Base-by-base conservation (phyloP, 2,329 filamentous ascomycete species). In the Apiospora phragmitis region DNA sequence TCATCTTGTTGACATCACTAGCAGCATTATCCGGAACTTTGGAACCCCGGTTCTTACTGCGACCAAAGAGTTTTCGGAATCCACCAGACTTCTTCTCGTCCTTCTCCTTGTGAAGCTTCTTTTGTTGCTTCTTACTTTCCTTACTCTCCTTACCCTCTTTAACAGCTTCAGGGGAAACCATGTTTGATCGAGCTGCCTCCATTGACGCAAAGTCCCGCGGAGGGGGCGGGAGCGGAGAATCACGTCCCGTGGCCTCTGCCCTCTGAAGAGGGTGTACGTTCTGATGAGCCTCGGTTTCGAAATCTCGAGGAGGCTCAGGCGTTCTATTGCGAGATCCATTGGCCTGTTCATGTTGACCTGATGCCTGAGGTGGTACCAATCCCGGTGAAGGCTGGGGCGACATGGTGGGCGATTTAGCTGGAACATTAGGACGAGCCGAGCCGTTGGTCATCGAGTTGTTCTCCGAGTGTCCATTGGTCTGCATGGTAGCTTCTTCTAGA, bases 1-100 rank as follows among this genome's bases (percentile, higher is more conserved):
- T 85, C 84, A 87, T 86, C 76, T 77, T 83, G 79, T 83, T 88
- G 73, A 86, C 80, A 75, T 87, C 87, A 72, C 80, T 81, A 70
- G 83, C 83, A 47, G 88, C 85, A 71, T 87, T 86, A 1, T 89
- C 87, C 9, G 85, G 86, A 29, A 87, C 76, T 80, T 88, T 92
- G 45, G 86, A 91, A 71, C 81, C 77, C 71, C 87, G 84, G 76
- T 90, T 90, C 81, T 89, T 92, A 75, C 84, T 85, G 74, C 89
- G 87, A 65, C 86, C 86, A 76, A 93, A 93, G 55, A 93, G 83
- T 80, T 91, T 92, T 73, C 87, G 88, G 75, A 93, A 85, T 21
- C 89, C 88, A 42, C 73, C 73, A 4, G 72, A 45, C 70, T 77
- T 79, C 77, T 83, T 85, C 71, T 78, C 77, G 7, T 84, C 85